Base-by-base conservation (phyloP, 225 moss, liverwort and hornwort species). In the Anthoceros angustus region DNA sequence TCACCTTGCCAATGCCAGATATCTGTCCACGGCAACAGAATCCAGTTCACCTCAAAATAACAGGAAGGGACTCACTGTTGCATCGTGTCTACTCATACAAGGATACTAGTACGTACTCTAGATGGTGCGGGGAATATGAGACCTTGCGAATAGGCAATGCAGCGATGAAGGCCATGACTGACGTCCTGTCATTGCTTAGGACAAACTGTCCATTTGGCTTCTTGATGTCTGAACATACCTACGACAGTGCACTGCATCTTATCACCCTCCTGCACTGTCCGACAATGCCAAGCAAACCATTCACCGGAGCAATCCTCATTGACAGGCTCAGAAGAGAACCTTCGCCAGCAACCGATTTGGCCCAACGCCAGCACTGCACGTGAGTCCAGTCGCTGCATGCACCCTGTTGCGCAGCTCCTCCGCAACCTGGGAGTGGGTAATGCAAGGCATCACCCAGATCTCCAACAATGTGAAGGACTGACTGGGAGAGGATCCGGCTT, bases 151-250 rank as follows among this genome's bases (percentile, higher is more conserved):
- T 81, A 39, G 80, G 80, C 25, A 77, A 74, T 24, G 80, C 61
- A 25, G 80, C 74, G 12, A 81, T 42, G 42, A 81, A 81, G 2
- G 72, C 55, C 70, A 77, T 70, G 7, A 81, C 66, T 42, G 67
- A 7, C 63, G 61, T 67, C 68, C 77, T 62, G 43, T 77, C 72
- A 50, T 61, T 62, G 24, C 61, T 25, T 40, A 81, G 20, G 12
- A 77, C 68, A 49, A 40, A 81, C 62, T 81, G 80, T 46, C 80
- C 80, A 67, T 81, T 75, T 12, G 80, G 80, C 68, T 81, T 81
- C 62, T 81, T 81, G 20, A 81, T 81, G 60, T 81, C 80, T 9
- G 80, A 75, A 62, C 80, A 80, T 12, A 80, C 77, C 79, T 80
- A 41, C 67, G 73, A 20, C 46, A 40, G 40, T 10, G 63, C 2